These are phyloP conservation scores for Berberis thunbergii DNA, from an alignment of 164 flowering plant genomes.

Conservation along the genomic window DNA sequence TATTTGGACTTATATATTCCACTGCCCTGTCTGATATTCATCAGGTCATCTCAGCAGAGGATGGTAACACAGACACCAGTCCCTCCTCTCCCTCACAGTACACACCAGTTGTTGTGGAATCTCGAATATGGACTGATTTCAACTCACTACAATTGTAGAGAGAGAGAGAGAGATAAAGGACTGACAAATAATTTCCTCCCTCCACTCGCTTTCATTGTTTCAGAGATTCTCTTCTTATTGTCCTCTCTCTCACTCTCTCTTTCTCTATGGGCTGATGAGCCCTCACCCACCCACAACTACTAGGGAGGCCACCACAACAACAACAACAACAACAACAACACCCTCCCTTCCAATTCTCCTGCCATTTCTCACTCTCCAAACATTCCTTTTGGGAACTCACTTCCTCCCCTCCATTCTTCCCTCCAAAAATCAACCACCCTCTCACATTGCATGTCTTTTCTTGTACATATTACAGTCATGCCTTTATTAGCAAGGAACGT, in stretches of 20 bases:
- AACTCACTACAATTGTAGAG: neutral
- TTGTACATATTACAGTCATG: too few relatives aligned
- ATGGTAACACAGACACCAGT: too few relatives aligned
- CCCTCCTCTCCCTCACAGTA: too few relatives aligned
- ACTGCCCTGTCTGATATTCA: too few relatives aligned
- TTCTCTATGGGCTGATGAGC: neutral
- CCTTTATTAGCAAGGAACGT: too few relatives aligned
- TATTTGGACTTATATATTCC: too few relatives aligned
- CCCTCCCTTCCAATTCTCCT: neutral
- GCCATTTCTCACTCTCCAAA: conserved; percentile 1
- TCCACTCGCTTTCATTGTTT: conserved; percentile 8
- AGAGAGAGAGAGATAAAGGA: neutral
- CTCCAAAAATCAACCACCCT: neutral
- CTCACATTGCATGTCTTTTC: too few relatives aligned
- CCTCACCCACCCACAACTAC: neutral
- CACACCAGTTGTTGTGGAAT: neutral
- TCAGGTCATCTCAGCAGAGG: too few relatives aligned
- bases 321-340: neutral
- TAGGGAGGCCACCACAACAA: neutral
- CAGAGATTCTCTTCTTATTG: conserved; percentile 5
- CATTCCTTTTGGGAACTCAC: conserved; percentile 5
- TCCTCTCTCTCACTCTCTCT: neutral
- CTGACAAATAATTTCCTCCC: conserved; percentile 1
- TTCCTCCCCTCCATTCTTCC: neutral
- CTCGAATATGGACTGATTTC: conserved; percentile 1